Percentiles rank a stretch among this genome's conserved stretches.
phyloP scores from a whole-genome alignment of 148 eudicot species.

The Cornus kousa region DNA sequence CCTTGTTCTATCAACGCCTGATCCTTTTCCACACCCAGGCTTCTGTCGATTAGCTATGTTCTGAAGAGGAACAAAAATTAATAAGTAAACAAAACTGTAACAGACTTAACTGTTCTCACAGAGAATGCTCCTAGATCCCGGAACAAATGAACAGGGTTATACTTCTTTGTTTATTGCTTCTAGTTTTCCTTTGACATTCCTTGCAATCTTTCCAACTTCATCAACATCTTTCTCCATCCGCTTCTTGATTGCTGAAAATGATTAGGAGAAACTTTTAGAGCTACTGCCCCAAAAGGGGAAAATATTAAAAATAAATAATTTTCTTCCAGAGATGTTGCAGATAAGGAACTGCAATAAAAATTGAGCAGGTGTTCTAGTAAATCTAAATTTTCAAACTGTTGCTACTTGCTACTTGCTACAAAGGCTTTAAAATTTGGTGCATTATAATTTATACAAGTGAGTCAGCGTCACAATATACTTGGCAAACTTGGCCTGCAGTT shows the following conservation, averaged over 20 bases:
- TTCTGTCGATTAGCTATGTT: slow-evolving; percentile 53
- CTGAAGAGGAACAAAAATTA: slow-evolving; percentile 15
- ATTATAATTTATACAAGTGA: neutral
- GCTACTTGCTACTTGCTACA: no score
- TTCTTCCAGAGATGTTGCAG: neutral
- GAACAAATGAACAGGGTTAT: slow-evolving; percentile 16
- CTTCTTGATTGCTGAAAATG: slow-evolving; percentile 52
- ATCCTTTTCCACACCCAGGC: slow-evolving; percentile 56
- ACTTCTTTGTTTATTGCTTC: slow-evolving; percentile 49
- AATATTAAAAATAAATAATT: neutral
- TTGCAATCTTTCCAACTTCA: slow-evolving; percentile 56
- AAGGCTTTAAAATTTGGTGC: no score
- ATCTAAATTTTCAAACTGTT: neutral
- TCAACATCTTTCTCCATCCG: slow-evolving; percentile 61
- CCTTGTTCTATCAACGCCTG: slow-evolving; percentile 54
- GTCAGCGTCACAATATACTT: neutral
- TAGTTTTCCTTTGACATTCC: slow-evolving; percentile 46
- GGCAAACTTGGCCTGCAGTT: neutral
- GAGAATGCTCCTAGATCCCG: neutral
- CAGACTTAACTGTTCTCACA: neutral
- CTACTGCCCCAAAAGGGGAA: neutral
- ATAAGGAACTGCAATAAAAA: neutral
- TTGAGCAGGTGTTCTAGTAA: neutral
- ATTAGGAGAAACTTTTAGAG: slow-evolving; percentile 5
- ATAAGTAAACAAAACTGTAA: slow-evolving; percentile 9